Evolutionary conservation across 106 monocot species (phyloP).

Genomic region (Dioscorea alata): DNA sequence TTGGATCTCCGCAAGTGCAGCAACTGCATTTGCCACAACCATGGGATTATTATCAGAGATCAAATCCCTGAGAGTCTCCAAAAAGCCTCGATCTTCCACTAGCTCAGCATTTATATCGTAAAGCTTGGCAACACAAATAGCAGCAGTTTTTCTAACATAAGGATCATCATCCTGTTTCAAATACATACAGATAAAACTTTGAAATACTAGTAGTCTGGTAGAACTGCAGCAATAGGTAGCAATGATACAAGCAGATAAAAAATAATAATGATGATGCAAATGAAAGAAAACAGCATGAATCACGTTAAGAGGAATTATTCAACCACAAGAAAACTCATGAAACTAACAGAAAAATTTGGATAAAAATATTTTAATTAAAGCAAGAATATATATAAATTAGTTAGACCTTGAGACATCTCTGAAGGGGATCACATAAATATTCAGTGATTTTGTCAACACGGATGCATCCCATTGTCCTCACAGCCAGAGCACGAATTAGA

Average conservation of each 20-base stretch:
- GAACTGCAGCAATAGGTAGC: not conserved
- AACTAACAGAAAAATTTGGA: too few relatives aligned
- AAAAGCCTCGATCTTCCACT: constrained; percentile 95
- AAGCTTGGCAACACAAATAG: constrained; percentile 95
- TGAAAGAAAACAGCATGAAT: too few relatives aligned
- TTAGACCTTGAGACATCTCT: constrained; percentile 48
- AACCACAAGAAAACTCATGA: too few relatives aligned
- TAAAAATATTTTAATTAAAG: too few relatives aligned
- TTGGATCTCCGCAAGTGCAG: constrained; percentile 98
- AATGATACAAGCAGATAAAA: too few relatives aligned
- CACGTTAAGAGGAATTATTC: too few relatives aligned
- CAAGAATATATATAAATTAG: too few relatives aligned
- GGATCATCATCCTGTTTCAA: constrained; percentile 92
- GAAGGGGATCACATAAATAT: constrained; percentile 97
- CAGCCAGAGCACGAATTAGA: constrained; percentile 96
- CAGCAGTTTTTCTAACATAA: constrained; percentile 96
- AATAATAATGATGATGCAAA: too few relatives aligned
- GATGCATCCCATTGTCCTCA: constrained; percentile 99
- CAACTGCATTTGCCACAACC: constrained; percentile 99
- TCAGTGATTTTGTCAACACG: constrained; percentile 99
- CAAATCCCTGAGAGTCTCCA: constrained; percentile 91
- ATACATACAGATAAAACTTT: constrained; percentile 6
- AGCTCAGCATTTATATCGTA: constrained; percentile 99
- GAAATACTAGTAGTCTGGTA: not conserved
- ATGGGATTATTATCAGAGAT: constrained; percentile 99